Evolutionary conservation across 2,329 filamentous ascomycete genomes (phyloP), one percentile per base, ranked within the genome.

Genomic region (Balansia obtecta): DNA sequence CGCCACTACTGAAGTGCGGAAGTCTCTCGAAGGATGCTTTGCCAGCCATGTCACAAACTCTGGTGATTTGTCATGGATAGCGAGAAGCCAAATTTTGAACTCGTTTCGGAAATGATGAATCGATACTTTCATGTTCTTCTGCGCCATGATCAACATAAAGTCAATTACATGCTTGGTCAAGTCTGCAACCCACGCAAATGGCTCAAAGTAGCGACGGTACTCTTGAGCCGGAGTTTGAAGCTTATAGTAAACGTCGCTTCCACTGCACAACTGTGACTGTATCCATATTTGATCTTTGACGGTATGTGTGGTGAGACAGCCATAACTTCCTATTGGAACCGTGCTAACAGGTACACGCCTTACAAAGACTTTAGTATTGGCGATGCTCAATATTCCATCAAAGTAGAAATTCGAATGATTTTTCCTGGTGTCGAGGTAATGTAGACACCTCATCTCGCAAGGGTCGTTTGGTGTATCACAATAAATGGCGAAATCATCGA

Each of bases 161-260:
- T 89, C 83, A 1, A 89, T 71, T 22, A 85, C 74, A 57, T 88
- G 80, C 59, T 90, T 91, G 0, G 77, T 73, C 0, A 93, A 68
- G 48, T 84, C 74, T 0, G 80, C 83, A 1, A 90, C 64, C 86
- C 86, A 93, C 0, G 82, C 52, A 53, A 88, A 91, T 0, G 78
- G 73, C 0, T 65, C 46, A 52, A 82, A 76, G 57, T 83, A 89
- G 2, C 79, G 67, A 11, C 53, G 54, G 58, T 93, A 94, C 38
- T 82, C 79, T 0, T 54, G 30, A 0, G 79, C 70, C 0, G 87
- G 83, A 0, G 49, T 62, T 2, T 61, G 61, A 0, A 94, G 63
- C 10, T 72, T 72, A 59, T 89, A 93, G 69, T 82, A 91, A 0
- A 87, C 62, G 15, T 59, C 60, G 3, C 55, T 60, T 1, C 59